Percentiles rank a stretch among this genome's conserved stretches.
Conservation (phyloP, 257 asterid genomes). For the Solanum piurae region DNA sequence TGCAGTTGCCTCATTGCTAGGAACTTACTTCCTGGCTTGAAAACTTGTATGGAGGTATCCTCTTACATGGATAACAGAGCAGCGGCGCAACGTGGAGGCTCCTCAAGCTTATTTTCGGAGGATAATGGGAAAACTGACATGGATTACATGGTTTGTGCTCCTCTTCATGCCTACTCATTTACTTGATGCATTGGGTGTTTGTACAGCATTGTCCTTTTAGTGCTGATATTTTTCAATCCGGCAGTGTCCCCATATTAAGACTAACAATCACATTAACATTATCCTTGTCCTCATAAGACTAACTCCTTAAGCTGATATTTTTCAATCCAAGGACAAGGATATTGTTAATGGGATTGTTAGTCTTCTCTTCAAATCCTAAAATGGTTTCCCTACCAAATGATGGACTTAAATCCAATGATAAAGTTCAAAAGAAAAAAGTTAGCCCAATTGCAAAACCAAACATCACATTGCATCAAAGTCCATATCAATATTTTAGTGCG, state of each 20-base stretch:
- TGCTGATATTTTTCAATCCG: neutral
- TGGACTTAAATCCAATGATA: neutral
- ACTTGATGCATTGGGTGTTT: neutral
- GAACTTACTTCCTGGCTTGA: conserved; percentile 82
- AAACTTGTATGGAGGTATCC: conserved; percentile 81
- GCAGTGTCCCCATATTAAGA: neutral
- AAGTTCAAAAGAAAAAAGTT: neutral
- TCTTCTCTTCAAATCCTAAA: neutral
- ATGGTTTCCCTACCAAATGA: neutral
- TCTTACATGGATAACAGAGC: conserved; percentile 66
- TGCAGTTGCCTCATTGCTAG: conserved; percentile 88
- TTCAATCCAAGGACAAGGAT: neutral
- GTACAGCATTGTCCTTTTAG: neutral
- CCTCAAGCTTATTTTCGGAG: conserved; percentile 33
- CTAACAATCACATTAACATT: neutral
- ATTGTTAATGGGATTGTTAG: neutral
- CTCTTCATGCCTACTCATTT: conserved; percentile 1
- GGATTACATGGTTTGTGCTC: conserved; percentile 49
- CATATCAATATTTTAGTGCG: neutral
- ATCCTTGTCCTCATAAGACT: neutral
- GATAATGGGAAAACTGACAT: conserved; percentile 42
- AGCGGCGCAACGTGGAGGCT: conserved; percentile 36
- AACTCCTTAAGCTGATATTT: neutral
- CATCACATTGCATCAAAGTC: neutral
- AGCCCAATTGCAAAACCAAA: neutral